A percentile compares a stretch with the other conserved stretches of the same genome.
phyloP scores from a whole-genome alignment of 2,329 filamentous ascomycete species.

The Zymoseptoria passerinii region DNA sequence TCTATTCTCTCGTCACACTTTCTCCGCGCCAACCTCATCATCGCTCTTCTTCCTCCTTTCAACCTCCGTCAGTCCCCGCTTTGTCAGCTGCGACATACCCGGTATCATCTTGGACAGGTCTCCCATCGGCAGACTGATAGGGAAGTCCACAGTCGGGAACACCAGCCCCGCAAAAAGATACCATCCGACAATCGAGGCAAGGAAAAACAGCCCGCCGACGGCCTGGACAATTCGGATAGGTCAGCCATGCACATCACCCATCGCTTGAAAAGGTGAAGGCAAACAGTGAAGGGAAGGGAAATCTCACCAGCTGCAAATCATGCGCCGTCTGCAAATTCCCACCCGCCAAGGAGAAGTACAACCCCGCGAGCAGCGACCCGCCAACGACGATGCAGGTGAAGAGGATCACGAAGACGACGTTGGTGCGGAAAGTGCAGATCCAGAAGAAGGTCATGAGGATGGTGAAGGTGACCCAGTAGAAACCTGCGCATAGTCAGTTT shows the following conservation, averaged over 20 bases:
- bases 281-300: neutral
- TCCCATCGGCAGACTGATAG: constrained; percentile 12
- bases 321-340: constrained; percentile 13
- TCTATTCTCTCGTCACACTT: neutral
- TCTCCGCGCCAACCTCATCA: neutral
- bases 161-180: constrained; percentile 15
- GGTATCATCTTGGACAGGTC: constrained; percentile 13
- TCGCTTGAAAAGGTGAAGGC: neutral
- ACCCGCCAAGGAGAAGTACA: constrained; percentile 10
- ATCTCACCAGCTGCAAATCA: constrained; percentile 13
- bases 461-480: constrained; percentile 16
- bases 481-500: constrained; percentile 4
- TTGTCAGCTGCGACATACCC: constrained; percentile 1
- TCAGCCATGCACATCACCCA: neutral
- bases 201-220: constrained; percentile 13
- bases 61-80: neutral
- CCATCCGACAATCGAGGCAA: constrained; percentile 11
- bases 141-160: constrained; percentile 17
- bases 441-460: constrained; percentile 15
- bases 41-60: neutral
- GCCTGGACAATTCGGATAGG: constrained; percentile 2
- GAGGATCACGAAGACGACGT: constrained; percentile 13
- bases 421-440: constrained; percentile 15
- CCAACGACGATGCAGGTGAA: constrained; percentile 11
- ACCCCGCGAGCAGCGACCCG: constrained; percentile 7